phyloP scores from a whole-genome alignment of 1,284 basidiomycete species.

The Sanghuangporus baumii region DNA sequence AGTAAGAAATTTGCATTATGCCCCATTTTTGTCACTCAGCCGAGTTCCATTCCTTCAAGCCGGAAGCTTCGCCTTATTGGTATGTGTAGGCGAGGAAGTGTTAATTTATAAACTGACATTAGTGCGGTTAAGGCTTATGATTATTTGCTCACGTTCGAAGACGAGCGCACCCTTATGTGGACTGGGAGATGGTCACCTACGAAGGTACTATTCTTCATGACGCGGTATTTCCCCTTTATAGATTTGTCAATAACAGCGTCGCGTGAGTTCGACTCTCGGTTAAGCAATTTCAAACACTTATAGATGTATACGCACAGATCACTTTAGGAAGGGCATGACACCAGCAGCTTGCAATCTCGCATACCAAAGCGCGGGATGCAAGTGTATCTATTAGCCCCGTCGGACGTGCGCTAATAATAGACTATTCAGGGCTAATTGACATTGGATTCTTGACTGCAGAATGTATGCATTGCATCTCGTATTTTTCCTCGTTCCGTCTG shows the following conservation, averaged over 20 bases:
- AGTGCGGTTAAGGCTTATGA: slow-evolving; percentile 2
- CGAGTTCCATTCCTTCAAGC: not conserved
- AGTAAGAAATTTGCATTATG: not conserved
- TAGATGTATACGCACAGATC: not conserved
- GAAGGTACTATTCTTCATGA: slow-evolving; percentile 2
- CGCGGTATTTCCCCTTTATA: slow-evolving; percentile 6
- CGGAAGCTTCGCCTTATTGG: slow-evolving; percentile 1
- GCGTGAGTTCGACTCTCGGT: not conserved
- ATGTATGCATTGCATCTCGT: not conserved
- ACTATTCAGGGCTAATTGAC: slow-evolving; percentile 5
- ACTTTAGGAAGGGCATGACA: not conserved
- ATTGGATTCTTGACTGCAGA: slow-evolving; percentile 6
- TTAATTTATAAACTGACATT: not conserved
- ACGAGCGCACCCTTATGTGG: slow-evolving; percentile 5
- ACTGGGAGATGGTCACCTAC: not conserved
- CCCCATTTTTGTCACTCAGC: too few species aligned
- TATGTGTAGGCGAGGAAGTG: not conserved
- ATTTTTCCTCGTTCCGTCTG: not conserved
- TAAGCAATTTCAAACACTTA: not conserved
- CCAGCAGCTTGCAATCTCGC: not conserved
- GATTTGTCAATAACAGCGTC: slow-evolving; percentile 1
- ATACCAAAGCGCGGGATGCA: slow-evolving; percentile 9
- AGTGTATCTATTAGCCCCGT: not conserved
- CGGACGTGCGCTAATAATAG: not conserved
- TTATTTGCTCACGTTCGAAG: slow-evolving; percentile 4